Evolutionary conservation across 805 yeast genomes (phyloP), one percentile per base, ranked within the genome.

Genomic region (Wickerhamomyces sydowiorum): DNA sequence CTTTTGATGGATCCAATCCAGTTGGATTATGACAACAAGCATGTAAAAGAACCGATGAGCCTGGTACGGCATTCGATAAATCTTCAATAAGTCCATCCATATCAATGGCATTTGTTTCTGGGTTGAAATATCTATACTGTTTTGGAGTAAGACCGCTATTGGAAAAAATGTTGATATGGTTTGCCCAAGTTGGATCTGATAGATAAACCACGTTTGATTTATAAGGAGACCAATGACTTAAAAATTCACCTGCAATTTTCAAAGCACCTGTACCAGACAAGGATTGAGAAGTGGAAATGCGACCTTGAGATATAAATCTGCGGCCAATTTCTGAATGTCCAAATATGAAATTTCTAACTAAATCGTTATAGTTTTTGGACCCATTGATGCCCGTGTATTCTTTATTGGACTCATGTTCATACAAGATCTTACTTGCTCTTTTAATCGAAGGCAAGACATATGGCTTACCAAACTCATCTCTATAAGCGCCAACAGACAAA

Each of bases 11-110:
- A 61, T 90, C 97, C 62, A 90, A 80, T 50, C 97, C 98, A 17
- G 97, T 91, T 42, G 98, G 98, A 71, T 90, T 91, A 70, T 90
- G 97, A 57, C 96, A 93, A 61, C 96, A 89, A 8, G 96, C 96
- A 64, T 90, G 98, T 46, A 90, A 74, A 43, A 90, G 71, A 19
- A 89, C 82, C 40, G 78, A 75, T 19, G 82, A 70, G 22, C 84
- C 86, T 27, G 67, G 67, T 24, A 75, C 75, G 31, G 81, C 80
- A 28, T 62, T 56, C 20, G 67, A 54, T 37, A 89, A 64, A 40
- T 86, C 86, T 27, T 61, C 60, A 39, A 85, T 59, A 70, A 88
- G 69, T 37, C 81, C 80, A 22, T 72, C 80, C 48, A 80, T 68
- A 60, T 85, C 85, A 47, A 90, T 69, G 13, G 75, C 73, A 56